Base-by-base conservation (phyloP, 2,329 filamentous ascomycete genomes). In the Nakataea oryzae region DNA sequence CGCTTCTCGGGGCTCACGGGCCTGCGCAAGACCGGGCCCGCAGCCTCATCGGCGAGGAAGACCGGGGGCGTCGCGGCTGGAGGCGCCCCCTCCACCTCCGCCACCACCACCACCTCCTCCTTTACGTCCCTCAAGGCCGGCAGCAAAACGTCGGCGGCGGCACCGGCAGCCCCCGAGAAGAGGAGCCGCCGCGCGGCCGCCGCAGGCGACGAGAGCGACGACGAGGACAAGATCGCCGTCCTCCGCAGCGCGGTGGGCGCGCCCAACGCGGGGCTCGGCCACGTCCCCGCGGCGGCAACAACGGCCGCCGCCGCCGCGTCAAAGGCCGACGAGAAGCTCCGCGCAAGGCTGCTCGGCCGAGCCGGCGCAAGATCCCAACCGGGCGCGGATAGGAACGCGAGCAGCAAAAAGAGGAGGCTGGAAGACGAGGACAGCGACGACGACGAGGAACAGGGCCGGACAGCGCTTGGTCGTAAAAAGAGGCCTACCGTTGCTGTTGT, bases 191-290 rank as follows among this genome's bases (percentile, higher is more conserved):
- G 21, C 41, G 41, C 41, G 17, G 41, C 21, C 41, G 30, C 3
- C 28, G 56, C 8, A 12, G 24, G 13, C 3, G 58, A n/a, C 21
- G 55, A 57, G 55, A 29, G 26, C 14, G 41, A 27, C 41, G 57
- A 62, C 54, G 21, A 60, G 21, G 55, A 61, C 17, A 55, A 17
- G n/a, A 55, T 34, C 61, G 12, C 58, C 59, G 30, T 54, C 59
- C 50, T 60, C 28, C 59, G 41, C 34, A 13, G 56, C 26, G 58
- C 58, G 4, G 32, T 54, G 6, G 50, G 27, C 21, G 41, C 47
- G 11, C 70, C 70, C 50, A 78, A 78, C 67, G 71, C 74, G 28
- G 79, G 78, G 47, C 66, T 80, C 12, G 78, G 78, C 11, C 78
- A 75, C 67, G 68, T 71, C 12, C 66, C 73, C 3, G 65, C 71